Percentiles rank a stretch among this genome's conserved stretches.
Evolutionary conservation across 495 filamentous ascomycete genomes (phyloP).

Genomic region (Glarea lozoyensis): DNA sequence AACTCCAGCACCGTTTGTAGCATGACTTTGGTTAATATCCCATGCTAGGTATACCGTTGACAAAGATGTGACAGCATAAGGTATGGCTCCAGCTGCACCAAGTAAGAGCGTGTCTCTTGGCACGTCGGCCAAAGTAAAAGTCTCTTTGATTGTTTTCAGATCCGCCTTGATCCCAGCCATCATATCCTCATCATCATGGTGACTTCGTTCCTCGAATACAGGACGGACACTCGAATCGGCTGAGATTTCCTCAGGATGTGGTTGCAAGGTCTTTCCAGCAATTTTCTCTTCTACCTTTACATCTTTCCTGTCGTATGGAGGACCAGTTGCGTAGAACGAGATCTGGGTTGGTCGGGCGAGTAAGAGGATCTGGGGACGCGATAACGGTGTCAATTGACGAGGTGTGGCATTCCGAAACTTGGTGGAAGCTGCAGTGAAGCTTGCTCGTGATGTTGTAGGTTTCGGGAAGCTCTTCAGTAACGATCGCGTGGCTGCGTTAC

Average conservation of each 20-base stretch:
- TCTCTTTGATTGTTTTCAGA: slow-evolving; percentile 72
- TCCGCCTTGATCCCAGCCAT: slow-evolving; percentile 62
- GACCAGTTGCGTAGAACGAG: slow-evolving; percentile 19
- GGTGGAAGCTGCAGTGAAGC: slow-evolving; percentile 17
- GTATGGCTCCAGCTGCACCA: slow-evolving; percentile 81
- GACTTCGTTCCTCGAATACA: slow-evolving; percentile 33
- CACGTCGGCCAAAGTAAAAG: slow-evolving; percentile 68
- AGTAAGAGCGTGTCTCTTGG: slow-evolving; percentile 73
- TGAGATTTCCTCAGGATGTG: slow-evolving; percentile 49
- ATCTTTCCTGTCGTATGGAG: slow-evolving; percentile 35
- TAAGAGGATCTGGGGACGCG: slow-evolving; percentile 11
- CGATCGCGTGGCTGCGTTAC: slow-evolving; percentile 25
- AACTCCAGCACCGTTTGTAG: slow-evolving; percentile 45
- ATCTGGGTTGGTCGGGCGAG: slow-evolving; percentile 10
- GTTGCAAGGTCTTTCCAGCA: slow-evolving; percentile 39
- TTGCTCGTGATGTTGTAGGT: slow-evolving; percentile 14
- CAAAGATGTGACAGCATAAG: slow-evolving; percentile 81
- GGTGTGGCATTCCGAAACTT: slow-evolving; percentile 9
- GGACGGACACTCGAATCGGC: slow-evolving; percentile 46
- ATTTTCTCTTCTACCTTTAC: slow-evolving; percentile 41
- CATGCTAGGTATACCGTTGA: slow-evolving; percentile 81
- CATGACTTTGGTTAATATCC: slow-evolving; percentile 59
- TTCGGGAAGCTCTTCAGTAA: slow-evolving; percentile 22
- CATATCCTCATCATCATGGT: slow-evolving; percentile 39
- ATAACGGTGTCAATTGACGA: slow-evolving; percentile 14